These are phyloP conservation scores for Stromatinia cepivora DNA, from an alignment of 2,329 filamentous ascomycete species.

Conservation along the genomic window DNA sequence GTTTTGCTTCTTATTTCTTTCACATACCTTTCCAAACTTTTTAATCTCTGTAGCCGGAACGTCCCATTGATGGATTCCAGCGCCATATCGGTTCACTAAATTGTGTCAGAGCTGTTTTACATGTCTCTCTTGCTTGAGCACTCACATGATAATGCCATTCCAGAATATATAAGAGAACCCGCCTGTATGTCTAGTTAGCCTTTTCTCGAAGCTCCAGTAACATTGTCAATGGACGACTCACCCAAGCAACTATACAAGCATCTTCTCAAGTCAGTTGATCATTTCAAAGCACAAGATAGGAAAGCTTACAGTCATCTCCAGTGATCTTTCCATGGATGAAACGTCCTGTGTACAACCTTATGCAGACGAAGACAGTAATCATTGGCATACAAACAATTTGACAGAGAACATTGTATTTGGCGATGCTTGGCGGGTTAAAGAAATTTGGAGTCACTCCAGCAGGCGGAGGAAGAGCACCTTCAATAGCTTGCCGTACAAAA, in stretches of 20 bases:
- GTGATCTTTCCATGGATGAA: not conserved
- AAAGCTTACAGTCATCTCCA: conserved; percentile 8
- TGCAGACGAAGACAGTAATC: not conserved
- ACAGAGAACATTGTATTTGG: conserved; percentile 7
- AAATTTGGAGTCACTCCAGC: conserved; percentile 6
- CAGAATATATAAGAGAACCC: not conserved
- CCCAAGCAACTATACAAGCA: conserved; percentile 3
- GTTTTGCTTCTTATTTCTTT: not conserved
- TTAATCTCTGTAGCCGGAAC: not conserved
- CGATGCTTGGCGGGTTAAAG: not conserved
- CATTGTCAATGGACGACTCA: not conserved
- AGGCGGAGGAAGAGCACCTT: conserved; percentile 2
- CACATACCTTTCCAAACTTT: not conserved
- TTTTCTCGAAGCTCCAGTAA: not conserved
- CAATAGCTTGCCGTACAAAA: not conserved
- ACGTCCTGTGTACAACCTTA: not conserved
- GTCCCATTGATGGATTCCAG: not conserved
- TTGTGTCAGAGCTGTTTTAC: not conserved
- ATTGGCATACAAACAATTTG: conserved; percentile 8
- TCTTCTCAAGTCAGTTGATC: not conserved
- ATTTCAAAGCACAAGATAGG: not conserved
- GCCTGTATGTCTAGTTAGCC: not conserved
- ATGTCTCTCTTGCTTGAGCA: not conserved
- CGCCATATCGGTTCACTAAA: conserved; percentile 2
- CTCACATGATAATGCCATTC: conserved; percentile 8